Conservation (phyloP, 176 grass and related monocot genomes). For the Cenchrus fungigraminus region DNA sequence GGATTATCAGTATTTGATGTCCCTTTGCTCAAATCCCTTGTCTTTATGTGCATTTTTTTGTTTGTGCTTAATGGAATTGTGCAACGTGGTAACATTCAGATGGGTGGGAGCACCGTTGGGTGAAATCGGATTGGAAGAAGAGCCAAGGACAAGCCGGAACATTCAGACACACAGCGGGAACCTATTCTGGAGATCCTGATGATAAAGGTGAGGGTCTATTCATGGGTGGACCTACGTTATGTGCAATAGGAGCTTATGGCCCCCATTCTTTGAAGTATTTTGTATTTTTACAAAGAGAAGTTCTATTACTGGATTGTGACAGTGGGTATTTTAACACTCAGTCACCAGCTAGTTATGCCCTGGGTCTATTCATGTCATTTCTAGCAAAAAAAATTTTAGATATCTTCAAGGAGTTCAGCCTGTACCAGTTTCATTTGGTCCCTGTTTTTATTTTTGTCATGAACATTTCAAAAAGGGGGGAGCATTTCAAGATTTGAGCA, state of each 20-base stretch:
- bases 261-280: neutral
- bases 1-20: neutral
- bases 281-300: neutral
- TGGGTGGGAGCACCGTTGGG: conserved; percentile 77
- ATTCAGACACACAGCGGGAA: conserved; percentile 73
- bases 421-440: neutral
- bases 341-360: neutral
- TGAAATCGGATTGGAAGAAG: conserved; percentile 93
- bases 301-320: neutral
- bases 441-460: neutral
- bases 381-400: no score
- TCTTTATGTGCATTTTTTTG: neutral
- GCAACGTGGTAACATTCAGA: conserved; percentile 43
- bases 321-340: neutral
- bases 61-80: conserved; percentile 8
- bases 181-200: conserved; percentile 76
- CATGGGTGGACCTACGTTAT: neutral
- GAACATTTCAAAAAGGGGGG: neutral
- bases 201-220: conserved; percentile 59
- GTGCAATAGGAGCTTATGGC: neutral
- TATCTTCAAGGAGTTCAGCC: neutral
- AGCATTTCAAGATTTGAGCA: neutral
- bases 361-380: conserved; percentile 6
- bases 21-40: neutral
- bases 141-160: conserved; percentile 78